Percentiles rank a stretch among this genome's conserved stretches.
phyloP scores from a whole-genome alignment of 768 basidiomycete species.

The Rhizopogon sp. region DNA sequence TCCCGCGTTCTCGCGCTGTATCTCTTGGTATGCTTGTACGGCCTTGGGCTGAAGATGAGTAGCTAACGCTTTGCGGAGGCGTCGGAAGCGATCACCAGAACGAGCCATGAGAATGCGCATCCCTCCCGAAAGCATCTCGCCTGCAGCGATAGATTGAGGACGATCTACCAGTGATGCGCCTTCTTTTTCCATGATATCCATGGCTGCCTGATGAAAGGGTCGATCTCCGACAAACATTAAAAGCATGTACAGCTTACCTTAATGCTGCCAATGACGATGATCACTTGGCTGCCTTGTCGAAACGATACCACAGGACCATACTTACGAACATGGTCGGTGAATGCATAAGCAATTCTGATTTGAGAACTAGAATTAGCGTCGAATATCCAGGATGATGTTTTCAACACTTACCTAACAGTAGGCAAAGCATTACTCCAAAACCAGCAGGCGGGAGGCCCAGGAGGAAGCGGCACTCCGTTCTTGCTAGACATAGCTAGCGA shows the following conservation, averaged over 20 bases:
- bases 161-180: conserved; percentile 44
- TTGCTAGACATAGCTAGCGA: neutral
- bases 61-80: conserved; percentile 50
- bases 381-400: neutral
- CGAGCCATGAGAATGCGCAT: conserved; percentile 47
- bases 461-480: conserved; percentile 11
- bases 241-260: neutral
- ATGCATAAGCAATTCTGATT: conserved; percentile 17
- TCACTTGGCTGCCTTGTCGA: conserved; percentile 34
- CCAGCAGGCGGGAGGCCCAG: conserved; percentile 13
- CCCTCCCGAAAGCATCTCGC: conserved; percentile 48
- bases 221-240: neutral
- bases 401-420: neutral
- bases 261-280: conserved; percentile 9
- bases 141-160: conserved; percentile 44
- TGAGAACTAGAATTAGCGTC: neutral
- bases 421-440: conserved; percentile 14
- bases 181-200: conserved; percentile 55
- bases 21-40: conserved; percentile 36
- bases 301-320: conserved; percentile 58
- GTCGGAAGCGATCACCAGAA: conserved; percentile 47
- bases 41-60: conserved; percentile 45
- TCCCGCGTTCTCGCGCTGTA: conserved; percentile 30
- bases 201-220: conserved; percentile 35
- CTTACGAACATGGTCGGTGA: conserved; percentile 48